Base-by-base conservation (phyloP, 768 basidiomycete species). In the Chiua virens region DNA sequence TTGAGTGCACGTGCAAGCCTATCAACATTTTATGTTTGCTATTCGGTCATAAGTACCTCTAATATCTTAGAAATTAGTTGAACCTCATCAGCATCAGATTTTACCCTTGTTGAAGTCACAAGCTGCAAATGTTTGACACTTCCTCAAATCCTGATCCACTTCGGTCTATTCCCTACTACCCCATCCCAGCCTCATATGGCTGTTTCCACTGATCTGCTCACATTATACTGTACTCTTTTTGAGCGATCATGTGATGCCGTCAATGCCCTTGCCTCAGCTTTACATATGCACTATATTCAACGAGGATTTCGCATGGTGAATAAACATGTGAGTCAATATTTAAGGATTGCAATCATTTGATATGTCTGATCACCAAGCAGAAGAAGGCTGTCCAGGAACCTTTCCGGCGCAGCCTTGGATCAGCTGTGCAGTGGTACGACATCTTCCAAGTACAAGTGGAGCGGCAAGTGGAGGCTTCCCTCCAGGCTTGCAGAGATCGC, bases 141-240 rank as follows among this genome's bases (percentile, higher is more conserved):
- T 3, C 25, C 7, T 7, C 56, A 66, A 20, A 52, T 60, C 2
- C 69, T 74, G 3, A 53, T 74, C 4, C 27, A 49, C 7, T 46
- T 65, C 42, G 67, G 73, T 2, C 47, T 73, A 3, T 76, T 74
- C 41, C 73, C 72, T 2, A 67, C 22, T 7, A 64, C 36, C 54
- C 73, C 30, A 0, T 45, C 52, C 6, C 56, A 60, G 34, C 62
- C 65, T 28, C 42, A 43, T n/a, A 47, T 60, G 36, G 60, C 54
- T 3, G 45, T 67, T 17, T 66, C 64, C 2, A 57, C 73, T 8
- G 60, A 70, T 8, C 53, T 74, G 3, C 47, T 74, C 0, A 54
- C 67, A 5, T 70, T 73, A 43, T 73, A 71, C 49, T 42, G 45
- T 1, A 58, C 62, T 1, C 48, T 73, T 2, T 75, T 74, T 43